Percentiles rank a stretch among this genome's conserved stretches.
phyloP scores from a whole-genome alignment of 257 asterid genomes.

The Solanum appendiculatum region DNA sequence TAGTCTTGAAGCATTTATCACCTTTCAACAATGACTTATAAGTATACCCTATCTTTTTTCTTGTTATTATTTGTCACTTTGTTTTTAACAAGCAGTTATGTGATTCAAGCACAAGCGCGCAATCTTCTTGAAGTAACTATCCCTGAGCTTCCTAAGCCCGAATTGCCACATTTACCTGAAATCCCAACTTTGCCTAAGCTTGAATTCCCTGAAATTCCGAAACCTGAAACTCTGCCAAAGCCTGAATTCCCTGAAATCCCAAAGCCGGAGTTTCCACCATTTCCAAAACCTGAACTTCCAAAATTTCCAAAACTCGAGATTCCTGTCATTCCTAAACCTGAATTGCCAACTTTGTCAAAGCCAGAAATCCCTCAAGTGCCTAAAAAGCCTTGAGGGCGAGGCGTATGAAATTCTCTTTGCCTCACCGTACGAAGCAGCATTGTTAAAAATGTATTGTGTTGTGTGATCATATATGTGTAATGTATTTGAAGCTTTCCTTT shows the following conservation, averaged over 20 bases:
- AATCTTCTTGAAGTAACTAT: too few relatives aligned
- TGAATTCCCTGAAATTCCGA: background rate
- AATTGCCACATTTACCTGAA: background rate
- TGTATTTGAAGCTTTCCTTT: too few relatives aligned
- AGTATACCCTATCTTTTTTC: too few relatives aligned
- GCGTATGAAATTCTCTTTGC: too few relatives aligned
- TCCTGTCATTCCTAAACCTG: background rate
- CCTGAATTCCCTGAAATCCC: background rate
- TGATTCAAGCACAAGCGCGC: too few relatives aligned
- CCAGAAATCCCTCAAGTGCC: background rate
- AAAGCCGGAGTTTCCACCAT: background rate
- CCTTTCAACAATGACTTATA: too few relatives aligned
- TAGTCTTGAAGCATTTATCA: too few relatives aligned
- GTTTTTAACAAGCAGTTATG: too few relatives aligned
- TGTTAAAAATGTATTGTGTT: too few relatives aligned
- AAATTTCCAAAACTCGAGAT: conserved; percentile 5
- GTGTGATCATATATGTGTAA: too few relatives aligned
- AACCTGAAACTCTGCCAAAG: background rate
- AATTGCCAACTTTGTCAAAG: background rate
- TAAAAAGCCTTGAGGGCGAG: background rate
- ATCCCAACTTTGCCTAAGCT: background rate
- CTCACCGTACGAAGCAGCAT: too few relatives aligned
- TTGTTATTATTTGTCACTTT: too few relatives aligned
- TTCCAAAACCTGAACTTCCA: background rate
- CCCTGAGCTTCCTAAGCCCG: background rate